A percentile compares a stretch with the other conserved stretches of the same genome.
Conservation (phyloP, 2,329 filamentous ascomycete genomes). For the Tolypocladium ovalisporum region DNA sequence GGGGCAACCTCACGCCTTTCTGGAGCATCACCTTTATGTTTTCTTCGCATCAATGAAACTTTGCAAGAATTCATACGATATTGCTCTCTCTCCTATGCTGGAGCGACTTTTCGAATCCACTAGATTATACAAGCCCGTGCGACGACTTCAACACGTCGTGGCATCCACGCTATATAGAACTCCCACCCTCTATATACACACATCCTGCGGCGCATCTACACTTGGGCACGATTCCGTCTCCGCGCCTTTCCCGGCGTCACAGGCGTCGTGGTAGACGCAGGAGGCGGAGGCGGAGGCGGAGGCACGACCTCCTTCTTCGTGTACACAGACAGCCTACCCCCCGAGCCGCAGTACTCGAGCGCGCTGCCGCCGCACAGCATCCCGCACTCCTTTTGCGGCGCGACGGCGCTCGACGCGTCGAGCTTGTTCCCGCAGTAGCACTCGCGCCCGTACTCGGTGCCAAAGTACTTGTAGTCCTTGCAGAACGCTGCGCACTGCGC, state of each 20-base stretch:
- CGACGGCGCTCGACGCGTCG: constrained; percentile 15
- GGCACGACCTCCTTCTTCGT: constrained; percentile 11
- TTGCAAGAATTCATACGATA: not conserved
- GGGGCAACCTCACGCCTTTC: not conserved
- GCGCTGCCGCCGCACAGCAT: constrained; percentile 29
- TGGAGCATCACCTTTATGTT: not conserved
- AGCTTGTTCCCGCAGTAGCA: constrained; percentile 25
- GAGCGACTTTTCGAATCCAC: not conserved
- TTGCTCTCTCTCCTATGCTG: not conserved
- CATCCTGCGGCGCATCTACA: not conserved
- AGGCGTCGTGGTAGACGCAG: not conserved
- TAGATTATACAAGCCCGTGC: not conserved
- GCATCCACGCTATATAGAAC: not conserved
- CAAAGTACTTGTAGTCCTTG: constrained; percentile 19
- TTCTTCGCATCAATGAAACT: not conserved
- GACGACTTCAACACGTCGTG: not conserved
- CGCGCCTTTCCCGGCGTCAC: not conserved
- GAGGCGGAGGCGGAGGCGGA: not conserved
- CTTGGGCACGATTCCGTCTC: not conserved
- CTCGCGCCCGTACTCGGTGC: constrained; percentile 26
- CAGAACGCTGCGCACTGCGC: constrained; percentile 21
- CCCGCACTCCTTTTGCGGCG: constrained; percentile 21
- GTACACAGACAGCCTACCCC: constrained; percentile 25
- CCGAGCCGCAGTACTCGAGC: constrained; percentile 27
- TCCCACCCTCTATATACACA: not conserved